Percentiles rank a stretch among this genome's conserved stretches.
Evolutionary conservation across 129 eudicot genomes (phyloP).

Genomic region (Mikania micrantha): DNA sequence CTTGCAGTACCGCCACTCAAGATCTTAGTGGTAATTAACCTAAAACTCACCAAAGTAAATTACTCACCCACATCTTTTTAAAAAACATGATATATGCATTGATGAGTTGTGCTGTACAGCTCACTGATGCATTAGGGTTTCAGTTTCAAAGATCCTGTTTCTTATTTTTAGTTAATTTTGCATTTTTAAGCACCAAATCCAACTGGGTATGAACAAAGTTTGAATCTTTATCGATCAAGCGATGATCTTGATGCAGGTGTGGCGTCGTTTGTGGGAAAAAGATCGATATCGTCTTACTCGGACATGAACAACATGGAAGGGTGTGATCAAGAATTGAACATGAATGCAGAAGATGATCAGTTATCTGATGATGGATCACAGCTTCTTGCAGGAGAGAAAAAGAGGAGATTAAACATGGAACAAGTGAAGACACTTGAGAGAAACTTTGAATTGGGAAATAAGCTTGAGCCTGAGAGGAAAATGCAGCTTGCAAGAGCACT

Average conservation of each 20-base stretch:
- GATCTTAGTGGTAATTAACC: slow-evolving; percentile 57
- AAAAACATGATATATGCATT: neutral
- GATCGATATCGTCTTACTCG: slow-evolving; percentile 75
- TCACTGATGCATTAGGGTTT: slow-evolving; percentile 18
- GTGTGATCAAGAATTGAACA: slow-evolving; percentile 37
- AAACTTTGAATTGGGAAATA: slow-evolving; percentile 88
- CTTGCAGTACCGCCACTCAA: slow-evolving; percentile 58
- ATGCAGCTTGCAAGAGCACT: slow-evolving; percentile 95
- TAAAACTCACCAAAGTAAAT: too few species aligned
- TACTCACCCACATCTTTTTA: neutral
- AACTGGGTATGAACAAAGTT: neutral
- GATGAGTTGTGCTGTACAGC: slow-evolving; percentile 5
- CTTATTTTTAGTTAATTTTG: neutral
- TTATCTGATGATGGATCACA: slow-evolving; percentile 81
- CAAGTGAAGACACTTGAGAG: slow-evolving; percentile 95
- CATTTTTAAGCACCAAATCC: neutral
- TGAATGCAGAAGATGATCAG: slow-evolving; percentile 62
- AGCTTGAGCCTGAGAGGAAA: slow-evolving; percentile 97
- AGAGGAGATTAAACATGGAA: slow-evolving; percentile 86
- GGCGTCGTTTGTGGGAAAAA: slow-evolving; percentile 58
- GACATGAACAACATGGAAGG: slow-evolving; percentile 47
- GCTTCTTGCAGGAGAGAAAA: slow-evolving; percentile 55
- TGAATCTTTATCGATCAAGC: neutral
- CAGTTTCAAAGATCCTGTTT: neutral
- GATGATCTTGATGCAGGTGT: slow-evolving; percentile 39